Evolutionary conservation across 805 yeast genomes (phyloP), one percentile per base, ranked within the genome.

Genomic region (Candida jianshihensis): DNA sequence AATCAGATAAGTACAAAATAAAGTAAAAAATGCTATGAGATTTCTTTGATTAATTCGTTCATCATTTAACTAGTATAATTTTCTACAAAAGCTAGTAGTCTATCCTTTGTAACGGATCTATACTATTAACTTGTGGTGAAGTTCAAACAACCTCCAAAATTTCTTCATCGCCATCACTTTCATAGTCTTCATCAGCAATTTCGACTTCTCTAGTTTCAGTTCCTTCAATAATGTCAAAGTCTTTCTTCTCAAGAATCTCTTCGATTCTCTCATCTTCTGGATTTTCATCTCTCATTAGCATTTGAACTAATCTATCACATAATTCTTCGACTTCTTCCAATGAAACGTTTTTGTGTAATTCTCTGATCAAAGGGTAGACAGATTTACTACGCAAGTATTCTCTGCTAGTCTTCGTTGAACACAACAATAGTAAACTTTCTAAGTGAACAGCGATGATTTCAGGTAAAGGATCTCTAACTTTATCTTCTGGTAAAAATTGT

Each of bases 241-340:
- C 73, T 41, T 63, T 67, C 24, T 67, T 69, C 18, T 61, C 51
- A 19, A 64, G 60, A 39, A 68, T 39, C 38, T 75, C 78, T 34
- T 73, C 75, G 15, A 66, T 64, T 28, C 61, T 69, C 43, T 56
- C 63, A 4, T 49, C 56, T 21, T 60, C 61, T 25, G 75, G 71
- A 9, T 71, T 73, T 52, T 89, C 97, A 53, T 90, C 97, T 66
- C 97, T 77, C 92, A 84, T 83, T 44, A 90, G 68, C 78, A 87
- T 74, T 56, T 90, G 90, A 17, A 89, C 98, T 28, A 84, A 59
- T 55, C 92, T 72, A 48, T 87, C 95, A 63, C 92, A 81, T 30
- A 83, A 61, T 30, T 83, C 94, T 30, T 66, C 66, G 17, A 86
- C 69, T 15, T 61, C 65, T 19, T 66, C 71, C 35, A 71, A 59